Conservation (phyloP, 192 early-diverging fungal genomes). For the Coemansia sp. region DNA sequence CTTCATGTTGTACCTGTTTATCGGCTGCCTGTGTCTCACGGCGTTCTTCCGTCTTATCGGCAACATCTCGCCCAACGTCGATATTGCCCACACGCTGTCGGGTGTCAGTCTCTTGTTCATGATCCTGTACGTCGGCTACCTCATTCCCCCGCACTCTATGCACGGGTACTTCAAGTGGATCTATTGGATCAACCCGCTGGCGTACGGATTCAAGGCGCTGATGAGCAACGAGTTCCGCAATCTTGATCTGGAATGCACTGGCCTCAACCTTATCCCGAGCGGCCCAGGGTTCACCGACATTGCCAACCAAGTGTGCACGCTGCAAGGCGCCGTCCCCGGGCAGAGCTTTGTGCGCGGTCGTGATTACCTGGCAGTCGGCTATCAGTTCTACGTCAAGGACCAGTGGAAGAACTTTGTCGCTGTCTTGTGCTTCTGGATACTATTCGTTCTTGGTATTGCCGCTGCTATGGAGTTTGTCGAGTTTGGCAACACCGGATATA, state of each 20-base stretch:
- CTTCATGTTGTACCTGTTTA: constrained; percentile 64
- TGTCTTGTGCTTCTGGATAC: constrained; percentile 49
- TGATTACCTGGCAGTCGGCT: constrained; percentile 61
- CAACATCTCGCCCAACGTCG: constrained; percentile 46
- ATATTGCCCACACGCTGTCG: constrained; percentile 51
- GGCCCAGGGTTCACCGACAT: constrained; percentile 57
- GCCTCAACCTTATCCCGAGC: constrained; percentile 52
- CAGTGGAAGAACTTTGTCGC: constrained; percentile 67
- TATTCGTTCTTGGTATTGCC: constrained; percentile 42
- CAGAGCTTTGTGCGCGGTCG: constrained; percentile 61
- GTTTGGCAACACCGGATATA: constrained; percentile 60
- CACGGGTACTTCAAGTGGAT: constrained; percentile 69
- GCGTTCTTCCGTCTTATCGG: constrained; percentile 63
- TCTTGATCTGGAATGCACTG: constrained; percentile 34
- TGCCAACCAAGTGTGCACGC: constrained; percentile 64
- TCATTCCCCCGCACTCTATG: constrained; percentile 65
- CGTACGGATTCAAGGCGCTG: constrained; percentile 68
- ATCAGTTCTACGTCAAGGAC: constrained; percentile 61
- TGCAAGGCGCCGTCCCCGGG: constrained; percentile 64
- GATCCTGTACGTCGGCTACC: constrained; percentile 57
- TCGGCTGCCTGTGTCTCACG: constrained; percentile 63
- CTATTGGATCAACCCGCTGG: constrained; percentile 70
- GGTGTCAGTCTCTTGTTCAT: constrained; percentile 47
- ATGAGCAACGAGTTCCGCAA: constrained; percentile 73
- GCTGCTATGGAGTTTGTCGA: constrained; percentile 66